Evolutionary conservation across 306 rosid species (phyloP).

Genomic region (Corylus americana): DNA sequence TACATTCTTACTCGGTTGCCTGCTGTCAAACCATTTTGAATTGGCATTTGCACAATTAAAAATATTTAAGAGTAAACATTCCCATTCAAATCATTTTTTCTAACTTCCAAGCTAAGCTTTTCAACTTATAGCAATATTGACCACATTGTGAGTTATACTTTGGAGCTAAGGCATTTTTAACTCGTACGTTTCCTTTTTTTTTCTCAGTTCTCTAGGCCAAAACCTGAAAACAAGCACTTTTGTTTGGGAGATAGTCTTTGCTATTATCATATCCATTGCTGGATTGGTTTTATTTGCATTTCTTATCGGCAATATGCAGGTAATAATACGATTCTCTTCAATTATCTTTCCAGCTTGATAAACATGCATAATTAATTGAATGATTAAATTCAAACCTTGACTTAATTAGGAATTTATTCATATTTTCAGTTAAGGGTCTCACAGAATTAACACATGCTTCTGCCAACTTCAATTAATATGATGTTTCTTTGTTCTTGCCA

Average conservation of each 20-base stretch:
- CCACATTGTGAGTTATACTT: not conserved
- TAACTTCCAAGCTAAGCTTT: not conserved
- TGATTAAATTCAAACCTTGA: no score
- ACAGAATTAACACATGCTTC: no score
- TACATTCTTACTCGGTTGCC: not conserved
- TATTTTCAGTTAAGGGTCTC: no score
- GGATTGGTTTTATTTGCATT: slow-evolving; percentile 78
- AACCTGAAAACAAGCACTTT: slow-evolving; percentile 66
- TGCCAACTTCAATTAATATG: no score
- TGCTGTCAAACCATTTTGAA: no score
- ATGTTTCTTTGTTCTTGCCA: not conserved
- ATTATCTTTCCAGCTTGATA: no score
- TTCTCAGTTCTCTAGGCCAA: slow-evolving; percentile 79
- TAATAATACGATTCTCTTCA: slow-evolving; percentile 24
- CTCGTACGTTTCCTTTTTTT: not conserved
- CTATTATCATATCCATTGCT: slow-evolving; percentile 56
- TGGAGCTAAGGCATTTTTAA: not conserved
- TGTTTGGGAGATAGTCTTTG: slow-evolving; percentile 61
- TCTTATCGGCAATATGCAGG: slow-evolving; percentile 98
- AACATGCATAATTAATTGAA: no score
- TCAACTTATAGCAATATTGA: not conserved
- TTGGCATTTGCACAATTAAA: not conserved
- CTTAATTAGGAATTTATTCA: no score
- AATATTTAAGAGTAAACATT: not conserved
- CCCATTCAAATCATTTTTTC: not conserved